Evolutionary conservation across 179 eudicot species (phyloP).

Genomic region (Silene coronaria): DNA sequence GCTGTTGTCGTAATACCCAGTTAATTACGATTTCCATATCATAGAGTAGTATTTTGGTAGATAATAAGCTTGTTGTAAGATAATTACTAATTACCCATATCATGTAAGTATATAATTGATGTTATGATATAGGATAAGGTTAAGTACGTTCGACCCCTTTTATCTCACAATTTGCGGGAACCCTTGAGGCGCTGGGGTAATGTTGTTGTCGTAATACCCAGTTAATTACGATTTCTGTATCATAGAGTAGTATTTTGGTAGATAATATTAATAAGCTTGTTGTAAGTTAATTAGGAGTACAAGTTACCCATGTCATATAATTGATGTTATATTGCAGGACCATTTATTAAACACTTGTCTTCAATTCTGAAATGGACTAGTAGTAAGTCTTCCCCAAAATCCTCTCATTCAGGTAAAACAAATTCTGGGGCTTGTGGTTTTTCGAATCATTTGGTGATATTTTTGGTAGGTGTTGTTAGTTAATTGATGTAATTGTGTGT

Average conservation of each 20-base stretch:
- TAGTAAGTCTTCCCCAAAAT: slow-evolving; percentile 51
- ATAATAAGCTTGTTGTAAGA: too few species aligned
- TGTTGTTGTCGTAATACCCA: too few species aligned
- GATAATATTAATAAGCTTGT: background rate
- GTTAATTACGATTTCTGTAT: too few species aligned
- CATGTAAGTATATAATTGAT: too few species aligned
- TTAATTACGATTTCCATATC: too few species aligned
- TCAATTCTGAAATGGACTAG: slow-evolving; percentile 64
- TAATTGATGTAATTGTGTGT: background rate
- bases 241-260: background rate
- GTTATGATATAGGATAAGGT: too few species aligned
- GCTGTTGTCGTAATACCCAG: too few species aligned
- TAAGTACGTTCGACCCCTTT: too few species aligned
- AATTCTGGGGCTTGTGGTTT: background rate
- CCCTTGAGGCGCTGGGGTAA: too few species aligned
- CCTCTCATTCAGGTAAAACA: slow-evolving; percentile 55
- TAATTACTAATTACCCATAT: too few species aligned
- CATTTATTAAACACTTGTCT: slow-evolving; percentile 53
- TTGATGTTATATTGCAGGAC: slow-evolving; percentile 35
- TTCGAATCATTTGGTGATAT: background rate
- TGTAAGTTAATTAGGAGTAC: background rate
- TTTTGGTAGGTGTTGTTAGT: background rate
- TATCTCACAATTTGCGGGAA: too few species aligned
- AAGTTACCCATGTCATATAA: background rate
- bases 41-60: too few species aligned